phyloP scores from a whole-genome alignment of 129 eudicot genomes.

The Lactuca sativa region DNA sequence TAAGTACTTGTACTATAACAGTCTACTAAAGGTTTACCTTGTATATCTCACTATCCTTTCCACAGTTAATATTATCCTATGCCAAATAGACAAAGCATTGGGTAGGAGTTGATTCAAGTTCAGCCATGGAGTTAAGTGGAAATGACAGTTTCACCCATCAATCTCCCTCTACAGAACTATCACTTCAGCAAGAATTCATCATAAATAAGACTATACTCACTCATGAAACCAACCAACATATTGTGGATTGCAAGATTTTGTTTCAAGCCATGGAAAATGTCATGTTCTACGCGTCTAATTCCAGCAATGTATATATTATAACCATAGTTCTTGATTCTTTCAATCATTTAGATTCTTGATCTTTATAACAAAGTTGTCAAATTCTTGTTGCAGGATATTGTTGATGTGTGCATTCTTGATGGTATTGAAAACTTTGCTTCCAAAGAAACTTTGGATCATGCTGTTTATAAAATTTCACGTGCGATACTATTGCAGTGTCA shows the following conservation, averaged over 20 bases:
- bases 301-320: constrained; percentile 22
- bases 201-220: constrained; percentile 56
- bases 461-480: constrained; percentile 46
- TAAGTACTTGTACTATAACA: constrained; percentile 16
- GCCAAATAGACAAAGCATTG: constrained; percentile 9
- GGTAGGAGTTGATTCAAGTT: constrained; percentile 18
- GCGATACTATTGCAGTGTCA: constrained; percentile 49
- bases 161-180: constrained; percentile 18
- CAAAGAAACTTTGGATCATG: constrained; percentile 44
- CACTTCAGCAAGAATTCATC: constrained; percentile 50
- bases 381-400: constrained; percentile 39
- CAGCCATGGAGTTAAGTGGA: constrained; percentile 24
- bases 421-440: constrained; percentile 31
- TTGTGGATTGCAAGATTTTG: constrained; percentile 54
- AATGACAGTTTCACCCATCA: constrained; percentile 29
- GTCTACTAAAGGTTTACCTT: constrained; percentile 17
- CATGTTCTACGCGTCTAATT: constrained; percentile 37
- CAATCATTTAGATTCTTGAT: constrained; percentile 7
- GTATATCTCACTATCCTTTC: constrained; percentile 6
- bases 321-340: background rate
- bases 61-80: constrained; percentile 6
- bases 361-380: constrained; percentile 4
- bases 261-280: constrained; percentile 59
- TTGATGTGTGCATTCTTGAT: constrained; percentile 33
- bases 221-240: constrained; percentile 53